Conservation (phyloP, 345 rosid genomes). For the Euphorbia tirucalli region DNA sequence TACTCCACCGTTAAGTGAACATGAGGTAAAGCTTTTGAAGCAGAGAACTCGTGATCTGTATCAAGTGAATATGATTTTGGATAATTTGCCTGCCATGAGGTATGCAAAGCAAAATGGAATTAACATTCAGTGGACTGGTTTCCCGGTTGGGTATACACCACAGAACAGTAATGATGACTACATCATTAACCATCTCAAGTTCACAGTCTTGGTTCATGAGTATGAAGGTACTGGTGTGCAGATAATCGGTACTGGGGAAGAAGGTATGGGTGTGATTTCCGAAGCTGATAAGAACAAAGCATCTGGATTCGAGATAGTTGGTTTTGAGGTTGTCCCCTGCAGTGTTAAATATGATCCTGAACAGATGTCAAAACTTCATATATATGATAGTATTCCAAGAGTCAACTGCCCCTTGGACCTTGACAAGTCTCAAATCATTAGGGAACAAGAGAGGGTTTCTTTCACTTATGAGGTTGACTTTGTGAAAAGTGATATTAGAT, state of each 20-base stretch:
- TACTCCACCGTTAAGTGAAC: slow-evolving; percentile 52
- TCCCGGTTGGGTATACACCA: slow-evolving; percentile 70
- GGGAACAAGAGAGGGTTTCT: slow-evolving; percentile 63
- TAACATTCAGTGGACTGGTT: slow-evolving; percentile 83
- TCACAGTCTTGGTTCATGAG: slow-evolving; percentile 70
- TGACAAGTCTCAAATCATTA: slow-evolving; percentile 77
- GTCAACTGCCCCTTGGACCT: slow-evolving; percentile 68
- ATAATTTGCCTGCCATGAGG: slow-evolving; percentile 83
- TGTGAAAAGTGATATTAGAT: slow-evolving; percentile 63
- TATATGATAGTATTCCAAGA: slow-evolving; percentile 53
- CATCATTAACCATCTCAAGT: slow-evolving; percentile 77
- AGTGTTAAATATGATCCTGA: slow-evolving; percentile 63
- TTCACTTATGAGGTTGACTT: slow-evolving; percentile 83
- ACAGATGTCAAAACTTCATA: slow-evolving; percentile 55
- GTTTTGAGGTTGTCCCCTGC: slow-evolving; percentile 80
- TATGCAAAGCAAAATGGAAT: slow-evolving; percentile 61
- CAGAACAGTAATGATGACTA: slow-evolving; percentile 69
- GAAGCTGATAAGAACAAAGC: slow-evolving; percentile 70
- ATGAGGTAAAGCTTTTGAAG: slow-evolving; percentile 81
- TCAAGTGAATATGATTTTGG: slow-evolving; percentile 86
- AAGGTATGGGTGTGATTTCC: slow-evolving; percentile 75
- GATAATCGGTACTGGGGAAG: slow-evolving; percentile 83
- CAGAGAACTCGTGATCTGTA: slow-evolving; percentile 78
- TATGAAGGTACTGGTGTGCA: slow-evolving; percentile 69
- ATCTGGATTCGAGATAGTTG: slow-evolving; percentile 72